Evolutionary conservation across 2,329 filamentous ascomycete genomes (phyloP), one percentile per base, ranked within the genome.

Genomic region (Colletotrichum eremochloae): DNA sequence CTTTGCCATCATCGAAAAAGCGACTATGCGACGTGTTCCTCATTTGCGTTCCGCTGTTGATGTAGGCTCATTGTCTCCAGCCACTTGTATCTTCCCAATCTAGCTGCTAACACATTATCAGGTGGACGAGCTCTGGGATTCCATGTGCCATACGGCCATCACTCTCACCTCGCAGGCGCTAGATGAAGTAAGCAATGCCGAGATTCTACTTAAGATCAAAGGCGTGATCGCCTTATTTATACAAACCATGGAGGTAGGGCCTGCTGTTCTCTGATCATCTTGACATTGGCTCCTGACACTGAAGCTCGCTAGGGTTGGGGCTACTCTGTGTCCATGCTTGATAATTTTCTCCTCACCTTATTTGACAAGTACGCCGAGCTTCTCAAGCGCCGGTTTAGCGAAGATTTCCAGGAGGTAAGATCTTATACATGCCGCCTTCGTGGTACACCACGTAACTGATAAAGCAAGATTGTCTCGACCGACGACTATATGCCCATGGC

Each of bases 401-500:
- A 97, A 76, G 96, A 98, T 81, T 99, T 99, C 80, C 93, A 97
- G 80, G 96, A 98, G 85, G 92, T 93, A 79, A 71, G 78, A 75
- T 8, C 18, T 67, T 20, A 18, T 5, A 44, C 14, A n/a, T 15
- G 46, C 18, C 48, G 6, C 63, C n/a, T 31, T 4, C 15, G 67
- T 62, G n/a, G 67, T 24, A 38, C 53, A 67, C 24, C 66, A 46
- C 60, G 68, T 33, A 76, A 48, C 79, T 66, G 38, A 38, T 63
- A n/a, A 36, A 12, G 44, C 5, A 68, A 90, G 88, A 92, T 92
- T 77, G 90, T 92, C 20, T 91, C 94, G n/a, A 98, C 94, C 0
- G 96, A 99, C 80, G 96, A 99, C 82, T 99, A 99, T 82, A 99
- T 99, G 96, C 97, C 96, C 2, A 98, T 99, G 96, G 94, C 94